These are phyloP conservation scores for Eucommia ulmoides DNA, from an alignment of 257 asterid species.

Conservation along the genomic window DNA sequence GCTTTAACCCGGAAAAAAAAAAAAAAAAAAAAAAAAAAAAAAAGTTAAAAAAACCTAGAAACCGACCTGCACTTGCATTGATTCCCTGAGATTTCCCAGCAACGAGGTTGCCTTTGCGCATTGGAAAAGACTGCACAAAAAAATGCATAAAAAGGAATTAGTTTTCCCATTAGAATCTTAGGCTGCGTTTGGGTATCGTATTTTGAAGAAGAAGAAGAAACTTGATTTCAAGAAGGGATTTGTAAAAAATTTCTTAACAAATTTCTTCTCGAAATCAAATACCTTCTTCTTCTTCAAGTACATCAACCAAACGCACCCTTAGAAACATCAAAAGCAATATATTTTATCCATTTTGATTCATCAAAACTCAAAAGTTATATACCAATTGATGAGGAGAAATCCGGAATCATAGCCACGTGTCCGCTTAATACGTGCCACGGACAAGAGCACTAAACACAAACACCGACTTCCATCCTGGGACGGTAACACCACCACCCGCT, in stretches of 20 bases:
- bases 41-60: conserved; percentile 16
- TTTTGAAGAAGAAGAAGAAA: not conserved
- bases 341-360: too few species aligned
- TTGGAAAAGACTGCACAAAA: conserved; percentile 41
- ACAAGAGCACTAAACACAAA: too few species aligned
- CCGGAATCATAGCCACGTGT: too few species aligned
- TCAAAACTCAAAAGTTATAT: too few species aligned
- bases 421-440: too few species aligned
- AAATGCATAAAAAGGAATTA: conserved; percentile 6
- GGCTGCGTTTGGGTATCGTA: too few species aligned
- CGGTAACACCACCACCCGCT: too few species aligned
- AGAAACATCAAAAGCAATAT: not conserved
- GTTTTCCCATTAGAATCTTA: not conserved
- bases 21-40: conserved; percentile 2
- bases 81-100: conserved; percentile 26
- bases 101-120: conserved; percentile 26
- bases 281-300: not conserved
- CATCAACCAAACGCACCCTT: too few species aligned
- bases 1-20: too few species aligned
- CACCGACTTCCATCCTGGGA: too few species aligned
- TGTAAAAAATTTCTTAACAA: not conserved
- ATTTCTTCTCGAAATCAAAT: not conserved
- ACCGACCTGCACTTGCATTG: conserved; percentile 73
- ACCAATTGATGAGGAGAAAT: too few species aligned
- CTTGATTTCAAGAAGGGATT: not conserved